These are phyloP conservation scores for Suhomyces ambrosiae DNA, from an alignment of 1,139 yeast genomes.

Conservation along the genomic window DNA sequence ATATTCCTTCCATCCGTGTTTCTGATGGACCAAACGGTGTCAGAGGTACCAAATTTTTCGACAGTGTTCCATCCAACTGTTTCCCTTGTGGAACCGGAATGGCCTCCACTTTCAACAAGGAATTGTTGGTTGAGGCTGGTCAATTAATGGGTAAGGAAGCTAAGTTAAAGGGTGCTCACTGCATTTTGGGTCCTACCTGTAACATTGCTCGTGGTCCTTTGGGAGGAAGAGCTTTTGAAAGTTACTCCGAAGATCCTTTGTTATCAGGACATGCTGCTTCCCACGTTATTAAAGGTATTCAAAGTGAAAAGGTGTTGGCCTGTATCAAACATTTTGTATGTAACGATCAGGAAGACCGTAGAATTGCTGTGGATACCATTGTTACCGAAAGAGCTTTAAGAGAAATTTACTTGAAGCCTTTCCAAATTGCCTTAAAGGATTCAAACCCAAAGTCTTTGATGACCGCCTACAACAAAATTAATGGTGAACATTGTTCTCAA, in stretches of 20 bases:
- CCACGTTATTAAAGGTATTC: constrained; percentile 34
- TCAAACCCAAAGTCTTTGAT: constrained; percentile 21
- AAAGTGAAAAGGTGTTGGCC: constrained; percentile 23
- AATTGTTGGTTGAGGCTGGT: constrained; percentile 31
- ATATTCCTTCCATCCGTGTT: constrained; percentile 36
- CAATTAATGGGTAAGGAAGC: constrained; percentile 39
- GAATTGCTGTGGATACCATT: constrained; percentile 19
- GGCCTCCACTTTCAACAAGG: constrained; percentile 45
- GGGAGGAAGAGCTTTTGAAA: constrained; percentile 41
- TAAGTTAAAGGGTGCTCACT: constrained; percentile 35
- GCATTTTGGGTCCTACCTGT: constrained; percentile 39
- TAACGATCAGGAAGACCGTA: constrained; percentile 22
- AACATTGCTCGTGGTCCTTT: constrained; percentile 36
- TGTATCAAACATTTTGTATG: constrained; percentile 21
- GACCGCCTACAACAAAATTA: constrained; percentile 24
- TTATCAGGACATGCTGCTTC: constrained; percentile 35
- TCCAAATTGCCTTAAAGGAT: constrained; percentile 22
- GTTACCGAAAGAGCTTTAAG: constrained; percentile 24
- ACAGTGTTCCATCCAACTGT: constrained; percentile 38
- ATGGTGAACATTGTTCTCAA: constrained; percentile 22
- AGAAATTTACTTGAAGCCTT: constrained; percentile 25
- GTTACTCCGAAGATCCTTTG: constrained; percentile 37
- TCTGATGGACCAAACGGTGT: constrained; percentile 43
- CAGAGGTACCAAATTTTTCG: constrained; percentile 36
- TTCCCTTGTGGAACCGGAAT: constrained; percentile 41